Evolutionary conservation across 495 filamentous ascomycete genomes (phyloP).

Genomic region (Penicillium silybi): DNA sequence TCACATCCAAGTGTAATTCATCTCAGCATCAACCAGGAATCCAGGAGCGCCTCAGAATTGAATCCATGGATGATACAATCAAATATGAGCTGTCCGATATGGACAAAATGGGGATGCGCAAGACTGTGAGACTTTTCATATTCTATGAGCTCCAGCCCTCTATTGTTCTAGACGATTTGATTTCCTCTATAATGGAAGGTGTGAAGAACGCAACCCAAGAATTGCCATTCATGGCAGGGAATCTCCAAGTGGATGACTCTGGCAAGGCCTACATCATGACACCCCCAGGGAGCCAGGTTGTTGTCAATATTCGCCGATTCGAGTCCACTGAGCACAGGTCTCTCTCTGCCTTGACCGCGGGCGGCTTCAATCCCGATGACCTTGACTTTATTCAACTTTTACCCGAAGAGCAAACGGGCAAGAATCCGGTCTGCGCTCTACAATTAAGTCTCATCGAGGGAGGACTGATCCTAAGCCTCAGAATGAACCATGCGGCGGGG

Average conservation of each 20-base stretch:
- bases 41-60: not conserved
- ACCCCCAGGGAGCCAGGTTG: constrained; percentile 3
- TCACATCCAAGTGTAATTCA: constrained; percentile 3
- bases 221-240: constrained; percentile 24
- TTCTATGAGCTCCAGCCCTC: constrained; percentile 15
- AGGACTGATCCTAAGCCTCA: constrained; percentile 19
- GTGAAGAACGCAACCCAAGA: constrained; percentile 18
- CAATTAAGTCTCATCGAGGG: constrained; percentile 23
- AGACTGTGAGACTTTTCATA: constrained; percentile 17
- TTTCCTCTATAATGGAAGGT: constrained; percentile 17
- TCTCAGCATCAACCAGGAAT: constrained; percentile 3
- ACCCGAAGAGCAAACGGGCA: constrained; percentile 3
- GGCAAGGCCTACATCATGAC: constrained; percentile 18
- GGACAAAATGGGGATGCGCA: constrained; percentile 16
- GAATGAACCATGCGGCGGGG: constrained; percentile 20
- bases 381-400: constrained; percentile 11
- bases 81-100: constrained; percentile 22
- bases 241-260: constrained; percentile 8
- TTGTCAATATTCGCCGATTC: constrained; percentile 14
- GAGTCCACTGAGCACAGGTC: constrained; percentile 8
- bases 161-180: constrained; percentile 4
- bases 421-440: constrained; percentile 17
- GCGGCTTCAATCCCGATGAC: constrained; percentile 14
- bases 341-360: constrained; percentile 10
- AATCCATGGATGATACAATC: not conserved